Base-by-base conservation (phyloP, 192 early-diverging fungal genomes). In the Dispira parvispora region DNA sequence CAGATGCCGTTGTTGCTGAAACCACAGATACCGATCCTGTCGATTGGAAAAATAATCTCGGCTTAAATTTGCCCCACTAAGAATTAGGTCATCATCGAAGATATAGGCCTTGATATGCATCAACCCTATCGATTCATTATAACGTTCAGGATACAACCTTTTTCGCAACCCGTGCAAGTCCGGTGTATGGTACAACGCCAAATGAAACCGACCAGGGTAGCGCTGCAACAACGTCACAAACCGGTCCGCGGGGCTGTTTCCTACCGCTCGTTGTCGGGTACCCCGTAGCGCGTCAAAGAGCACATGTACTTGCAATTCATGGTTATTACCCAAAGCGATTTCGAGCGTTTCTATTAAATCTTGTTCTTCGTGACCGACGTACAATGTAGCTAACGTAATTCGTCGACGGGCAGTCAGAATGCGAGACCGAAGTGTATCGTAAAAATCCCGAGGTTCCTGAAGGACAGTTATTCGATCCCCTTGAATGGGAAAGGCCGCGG, bases 91-190 rank as follows among this genome's bases (percentile, higher is more conserved):
- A 20, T 77, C 69, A 65, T 95, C 80, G 71, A 94, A 91, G 2
- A 86, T 74, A 70, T 93, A 97, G 9, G 83, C 75, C 70, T 99
- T 99, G 64, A 96, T 84, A 66, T 99, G 96, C 82, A 91, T 87
- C 64, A 99, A 71, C 0, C 93, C 96, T 71, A 96, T 84, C 8
- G 78, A 82, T 73, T 99, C 96, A 68, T 91, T 97, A 65, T 91
- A 93, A 46, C 96, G 64, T 65, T 79, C 83, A 23, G 92, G 92
- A 64, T 91, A 78, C 28, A 82, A 55, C 45, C 75, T 71, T 65
- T 90, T 90, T 47, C 83, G 69, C 45, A 84, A 3, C 10, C 84
- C 83, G 16, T 67, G 81, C n/a, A 89, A 71, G 64, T 82, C 83
- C 18, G 92, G 96, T 11, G 93, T 88, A 53, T 93, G 87, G 72